Evolutionary conservation across 805 yeast species (phyloP).

Genomic region (Yamadazyma takamatsuzukensis): DNA sequence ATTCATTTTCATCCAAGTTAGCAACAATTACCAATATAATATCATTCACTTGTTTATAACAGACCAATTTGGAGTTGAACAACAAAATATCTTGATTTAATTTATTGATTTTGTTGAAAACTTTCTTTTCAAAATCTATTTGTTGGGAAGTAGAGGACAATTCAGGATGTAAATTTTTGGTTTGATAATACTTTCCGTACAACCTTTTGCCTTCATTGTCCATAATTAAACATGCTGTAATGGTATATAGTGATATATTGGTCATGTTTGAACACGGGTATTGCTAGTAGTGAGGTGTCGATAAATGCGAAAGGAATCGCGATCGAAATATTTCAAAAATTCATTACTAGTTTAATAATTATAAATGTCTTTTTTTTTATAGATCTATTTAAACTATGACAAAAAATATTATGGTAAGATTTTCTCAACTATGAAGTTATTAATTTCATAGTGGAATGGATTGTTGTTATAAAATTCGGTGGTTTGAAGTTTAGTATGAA

Average conservation of each 20-base stretch:
- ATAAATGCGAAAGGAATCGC: too few species aligned
- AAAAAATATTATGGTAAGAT: too few species aligned
- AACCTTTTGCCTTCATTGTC: constrained; percentile 80
- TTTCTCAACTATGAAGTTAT: constrained; percentile 25
- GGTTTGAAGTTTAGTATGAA: constrained; percentile 17
- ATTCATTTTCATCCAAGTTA: constrained; percentile 79
- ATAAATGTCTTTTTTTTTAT: too few species aligned
- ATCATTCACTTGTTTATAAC: constrained; percentile 85
- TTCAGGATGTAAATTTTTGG: constrained; percentile 36
- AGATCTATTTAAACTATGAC: too few species aligned
- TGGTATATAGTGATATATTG: constrained; percentile 70
- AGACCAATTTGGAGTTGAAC: constrained; percentile 72
- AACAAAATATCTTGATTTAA: constrained; percentile 76
- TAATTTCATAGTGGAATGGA: constrained; percentile 31
- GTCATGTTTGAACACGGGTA: constrained; percentile 13
- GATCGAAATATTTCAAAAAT: too few species aligned
- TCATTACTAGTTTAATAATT: too few species aligned
- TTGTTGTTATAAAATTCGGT: constrained; percentile 26
- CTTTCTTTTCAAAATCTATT: constrained; percentile 65
- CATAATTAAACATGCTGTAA: constrained; percentile 74
- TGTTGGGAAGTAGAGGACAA: constrained; percentile 52
- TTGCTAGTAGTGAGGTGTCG: too few species aligned
- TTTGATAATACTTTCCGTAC: constrained; percentile 78
- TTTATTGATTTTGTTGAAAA: constrained; percentile 75
- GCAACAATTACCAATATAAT: constrained; percentile 70